Base-by-base conservation (phyloP, 2,329 filamentous ascomycete species). In the Akanthomyces muscarius region DNA sequence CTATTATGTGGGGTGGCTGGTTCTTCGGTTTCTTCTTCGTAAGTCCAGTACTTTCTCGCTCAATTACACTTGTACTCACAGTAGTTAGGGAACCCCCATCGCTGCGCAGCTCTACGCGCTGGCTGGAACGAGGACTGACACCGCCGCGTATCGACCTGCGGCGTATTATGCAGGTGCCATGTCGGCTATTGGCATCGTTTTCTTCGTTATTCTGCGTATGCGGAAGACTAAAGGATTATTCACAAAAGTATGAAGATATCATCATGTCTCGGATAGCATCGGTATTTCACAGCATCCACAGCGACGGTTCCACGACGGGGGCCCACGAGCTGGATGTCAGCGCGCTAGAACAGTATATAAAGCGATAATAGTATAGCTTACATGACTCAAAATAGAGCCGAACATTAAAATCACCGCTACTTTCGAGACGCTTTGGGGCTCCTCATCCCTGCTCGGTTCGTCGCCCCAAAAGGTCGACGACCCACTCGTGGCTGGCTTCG, bases 21-120 rank as follows among this genome's bases (percentile, higher is more conserved):
- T 68, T 71, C 13, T 71, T 70, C 48, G 70, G 70, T 0, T 72
- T 69, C 58, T 70, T 71, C 33, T 68, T 72, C 16, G 70, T 71
- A 21, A 66, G 70, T 60, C 4, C 11, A 8, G 6, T 13, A 0
- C 5, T 2, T 16, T 21, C 1, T 21, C 6, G 1, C 28, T 33
- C 7, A n/a, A 10, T 36, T 23, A 6, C 18, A 4, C 18, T 10
- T 8, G 3, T 6, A 13, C 63, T 68, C n/a, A 68, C 56, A 18
- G 4, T 21, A 13, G 1, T 38, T 14, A 72, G 70, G 70, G 70
- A 16, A 70, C 70, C 0, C 70, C 70, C 0, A 70, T 72, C 23
- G 70, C 69, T 5, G 70, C 70, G 0, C 64, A 68, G 2, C 63
- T 72, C 5, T 72, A 71, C 51, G 66, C 70, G 1, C n/a, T 69